Evolutionary conservation across 2,329 filamentous ascomycete genomes (phyloP).

Genomic region (Aureobasidium sp.): DNA sequence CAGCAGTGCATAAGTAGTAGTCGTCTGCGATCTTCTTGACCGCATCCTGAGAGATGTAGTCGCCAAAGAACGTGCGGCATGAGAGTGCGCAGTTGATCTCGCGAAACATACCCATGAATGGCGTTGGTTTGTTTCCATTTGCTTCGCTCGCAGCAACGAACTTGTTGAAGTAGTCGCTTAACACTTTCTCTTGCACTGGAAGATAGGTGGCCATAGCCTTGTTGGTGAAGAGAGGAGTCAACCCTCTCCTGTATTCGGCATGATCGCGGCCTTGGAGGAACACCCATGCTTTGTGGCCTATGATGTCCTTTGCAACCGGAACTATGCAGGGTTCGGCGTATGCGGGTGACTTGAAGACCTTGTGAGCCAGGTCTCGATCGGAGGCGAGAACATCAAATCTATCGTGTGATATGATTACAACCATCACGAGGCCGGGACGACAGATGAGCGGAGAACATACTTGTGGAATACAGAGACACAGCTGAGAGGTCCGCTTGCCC

Average conservation of each 20-base stretch:
- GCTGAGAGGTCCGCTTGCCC: constrained; percentile 90
- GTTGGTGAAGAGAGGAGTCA: constrained; percentile 95
- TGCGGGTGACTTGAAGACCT: constrained; percentile 93
- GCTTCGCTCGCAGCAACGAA: constrained; percentile 74
- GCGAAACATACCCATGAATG: constrained; percentile 94
- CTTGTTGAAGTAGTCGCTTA: constrained; percentile 89
- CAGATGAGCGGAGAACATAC: too few species aligned
- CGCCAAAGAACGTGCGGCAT: constrained; percentile 95
- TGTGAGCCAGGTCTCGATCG: constrained; percentile 93
- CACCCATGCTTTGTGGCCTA: constrained; percentile 95
- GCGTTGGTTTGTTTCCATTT: constrained; percentile 75
- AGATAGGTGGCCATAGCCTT: constrained; percentile 89
- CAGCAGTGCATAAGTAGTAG: constrained; percentile 96
- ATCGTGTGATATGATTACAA: too few species aligned
- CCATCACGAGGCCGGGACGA: too few species aligned
- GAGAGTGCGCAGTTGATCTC: constrained; percentile 96
- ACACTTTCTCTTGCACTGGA: constrained; percentile 92
- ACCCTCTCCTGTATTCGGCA: constrained; percentile 96
- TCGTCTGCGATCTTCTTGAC: constrained; percentile 97
- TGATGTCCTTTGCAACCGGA: constrained; percentile 92
- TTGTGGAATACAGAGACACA: constrained; percentile 99
- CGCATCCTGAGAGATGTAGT: constrained; percentile 92
- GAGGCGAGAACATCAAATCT: constrained; percentile 99
- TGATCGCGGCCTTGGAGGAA: constrained; percentile 97
- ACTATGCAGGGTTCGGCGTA: constrained; percentile 98